Evolutionary conservation across 176 grass and related monocot species (phyloP).

Genomic region (Eremochloa ophiuroides): DNA sequence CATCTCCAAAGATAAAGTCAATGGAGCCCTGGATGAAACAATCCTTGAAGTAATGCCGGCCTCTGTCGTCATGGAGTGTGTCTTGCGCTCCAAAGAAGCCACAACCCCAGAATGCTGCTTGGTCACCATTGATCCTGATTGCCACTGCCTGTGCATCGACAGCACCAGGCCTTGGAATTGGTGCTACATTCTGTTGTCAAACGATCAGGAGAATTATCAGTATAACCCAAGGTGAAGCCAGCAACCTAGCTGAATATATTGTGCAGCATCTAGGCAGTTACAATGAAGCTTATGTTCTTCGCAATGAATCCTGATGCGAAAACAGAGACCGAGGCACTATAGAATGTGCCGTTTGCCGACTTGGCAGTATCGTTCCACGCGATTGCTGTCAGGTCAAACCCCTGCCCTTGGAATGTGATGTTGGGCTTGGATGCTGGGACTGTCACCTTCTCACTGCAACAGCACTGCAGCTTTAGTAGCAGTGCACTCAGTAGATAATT

Average conservation of each 20-base stretch:
- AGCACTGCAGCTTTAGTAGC: slow-evolving; percentile 27
- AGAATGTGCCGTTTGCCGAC: slow-evolving; percentile 68
- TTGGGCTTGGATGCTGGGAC: slow-evolving; percentile 65
- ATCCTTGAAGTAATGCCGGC: slow-evolving; percentile 84
- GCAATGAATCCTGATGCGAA: slow-evolving; percentile 59
- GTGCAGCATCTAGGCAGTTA: slow-evolving; percentile 11
- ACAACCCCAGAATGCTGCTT: slow-evolving; percentile 78
- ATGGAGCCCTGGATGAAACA: slow-evolving; percentile 84
- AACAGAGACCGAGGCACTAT: slow-evolving; percentile 58
- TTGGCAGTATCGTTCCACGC: slow-evolving; percentile 89
- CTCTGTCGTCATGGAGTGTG: slow-evolving; percentile 74
- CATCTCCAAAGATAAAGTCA: slow-evolving; percentile 92
- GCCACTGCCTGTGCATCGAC: slow-evolving; percentile 67
- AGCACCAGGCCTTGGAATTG: slow-evolving; percentile 70
- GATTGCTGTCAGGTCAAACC: slow-evolving; percentile 62
- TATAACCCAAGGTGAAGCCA: neutral
- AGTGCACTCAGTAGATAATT: neutral
- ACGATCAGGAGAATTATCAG: neutral
- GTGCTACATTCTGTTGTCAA: slow-evolving; percentile 72
- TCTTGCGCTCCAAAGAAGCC: slow-evolving; percentile 89
- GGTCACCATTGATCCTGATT: slow-evolving; percentile 59
- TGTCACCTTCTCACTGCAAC: slow-evolving; percentile 72
- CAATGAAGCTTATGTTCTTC: slow-evolving; percentile 90
- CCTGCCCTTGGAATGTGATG: slow-evolving; percentile 92
- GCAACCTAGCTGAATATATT: neutral